A percentile compares a stretch with the other conserved stretches of the same genome.
Evolutionary conservation across 2,329 filamentous ascomycete genomes (phyloP).

Genomic region (Conoideocrella luteorostrata): DNA sequence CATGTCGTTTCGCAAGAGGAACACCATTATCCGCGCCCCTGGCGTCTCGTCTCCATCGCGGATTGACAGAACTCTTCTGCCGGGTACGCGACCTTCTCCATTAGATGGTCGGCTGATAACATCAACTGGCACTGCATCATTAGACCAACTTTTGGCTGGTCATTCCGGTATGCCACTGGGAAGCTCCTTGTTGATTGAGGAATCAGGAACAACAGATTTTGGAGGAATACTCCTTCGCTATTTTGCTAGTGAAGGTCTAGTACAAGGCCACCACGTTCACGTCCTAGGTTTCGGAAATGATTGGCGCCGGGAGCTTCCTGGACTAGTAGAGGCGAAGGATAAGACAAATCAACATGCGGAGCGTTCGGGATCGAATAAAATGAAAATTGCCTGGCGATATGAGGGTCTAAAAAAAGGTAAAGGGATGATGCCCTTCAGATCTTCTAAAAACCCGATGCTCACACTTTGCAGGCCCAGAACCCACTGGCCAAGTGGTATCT

Average conservation of each 20-base stretch:
- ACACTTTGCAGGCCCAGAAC: no score
- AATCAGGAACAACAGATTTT: conserved; percentile 92
- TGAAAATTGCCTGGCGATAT: conserved; percentile 99
- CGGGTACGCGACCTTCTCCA: conserved; percentile 71
- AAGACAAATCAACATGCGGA: conserved; percentile 35
- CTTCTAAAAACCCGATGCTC: neutral
- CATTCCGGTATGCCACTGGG: conserved; percentile 82
- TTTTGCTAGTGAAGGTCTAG: conserved; percentile 86
- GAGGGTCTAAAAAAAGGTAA: conserved; percentile 71
- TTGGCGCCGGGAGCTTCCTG: conserved; percentile 82
- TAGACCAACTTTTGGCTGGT: conserved; percentile 79
- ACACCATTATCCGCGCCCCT: conserved; percentile 40
- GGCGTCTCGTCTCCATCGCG: conserved; percentile 16
- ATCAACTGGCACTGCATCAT: conserved; percentile 80
- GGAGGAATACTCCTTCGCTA: conserved; percentile 76
- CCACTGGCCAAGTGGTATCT: conserved; percentile 6
- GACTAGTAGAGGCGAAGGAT: conserved; percentile 42
- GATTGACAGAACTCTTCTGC: conserved; percentile 31
- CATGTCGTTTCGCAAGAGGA: conserved; percentile 55
- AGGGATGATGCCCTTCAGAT: no score
- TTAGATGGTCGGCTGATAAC: conserved; percentile 82
- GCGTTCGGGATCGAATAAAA: conserved; percentile 56
- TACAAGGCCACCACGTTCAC: conserved; percentile 86
- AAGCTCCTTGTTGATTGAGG: conserved; percentile 72
- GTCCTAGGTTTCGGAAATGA: conserved; percentile 71